Base-by-base conservation (phyloP, 2,329 filamentous ascomycete species). In the Epichloe amarillans region DNA sequence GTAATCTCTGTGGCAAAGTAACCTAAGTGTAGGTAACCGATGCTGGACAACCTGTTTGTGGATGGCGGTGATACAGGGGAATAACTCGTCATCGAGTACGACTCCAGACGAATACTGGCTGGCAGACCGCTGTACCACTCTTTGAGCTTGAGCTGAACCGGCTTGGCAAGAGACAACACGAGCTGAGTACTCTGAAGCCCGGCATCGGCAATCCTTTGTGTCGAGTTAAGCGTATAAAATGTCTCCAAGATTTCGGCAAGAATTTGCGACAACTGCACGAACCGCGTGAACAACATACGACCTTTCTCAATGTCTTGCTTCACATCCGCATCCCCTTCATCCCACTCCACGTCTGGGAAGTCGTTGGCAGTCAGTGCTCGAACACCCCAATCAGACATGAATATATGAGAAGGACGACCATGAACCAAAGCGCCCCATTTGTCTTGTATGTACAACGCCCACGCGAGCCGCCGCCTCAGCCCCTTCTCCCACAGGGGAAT, bases 1-100 rank as follows among this genome's bases (percentile, higher is more conserved):
- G 87, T 93, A 61, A 96, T 96, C 68, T 96, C 90, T 3, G 88
- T 88, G 2, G 90, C 89, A 61, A 95, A 95, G 68, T 96, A 96
- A 49, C 85, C 88, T 47, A 96, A 77, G 65, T 96, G 90, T 11
- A 96, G 77, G 61, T 89, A 91, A 15, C 86, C 86, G 49, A 80
- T 79, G 61, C 77, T 81, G 19, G 76, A 79, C 12, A 82, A 68
- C 19, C 74, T 72, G 52, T 61, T 72, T 53, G 62, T 62, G 56
- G 64, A 66, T 55, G 62, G 63, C 54, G 50, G 56, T 19, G 52
- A 53, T 6, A 33, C 49, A 14, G 51, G 49, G 37, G 52, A 40
- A 30, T 49, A 55, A 10, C 59, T 60, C 52, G 57, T 58, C 38
- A 60, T 54, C 10, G 68, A 64, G 50, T 68, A 69, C 36, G 72